Base-by-base conservation (phyloP, 1,284 basidiomycete species). In the Agaricales sp. region DNA sequence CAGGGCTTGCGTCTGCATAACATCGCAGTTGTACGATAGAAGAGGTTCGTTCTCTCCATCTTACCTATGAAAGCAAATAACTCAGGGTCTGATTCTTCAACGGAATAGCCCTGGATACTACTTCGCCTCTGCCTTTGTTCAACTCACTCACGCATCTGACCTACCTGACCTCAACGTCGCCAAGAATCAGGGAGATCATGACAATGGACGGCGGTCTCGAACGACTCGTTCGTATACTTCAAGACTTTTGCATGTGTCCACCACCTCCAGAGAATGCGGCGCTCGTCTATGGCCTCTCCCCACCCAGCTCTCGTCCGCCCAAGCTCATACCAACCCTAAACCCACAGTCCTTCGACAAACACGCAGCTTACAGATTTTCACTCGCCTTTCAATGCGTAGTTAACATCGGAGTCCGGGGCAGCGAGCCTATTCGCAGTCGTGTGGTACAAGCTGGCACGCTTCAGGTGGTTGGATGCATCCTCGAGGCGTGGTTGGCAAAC, bases 371-470 rank as follows among this genome's bases (percentile, higher is more conserved):
- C 55, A 79, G 87, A 8, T 95, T 95, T 62, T 85, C 83, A 0
- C 78, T 95, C 48, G 95, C 95, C 0, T 96, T 99, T 63, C 94
- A 98, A 62, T 97, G 92, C 61, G 85, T 98, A 43, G 93, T 96
- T 57, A 98, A 99, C 66, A 93, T 99, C 57, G 95, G 96, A 44
- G 94, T 99, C 0, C 76, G 95, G 35, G 96, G 96, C n/a, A 91
- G 83, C 55, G 95, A 99, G 64, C 78, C 80, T 21, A 93, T 95
- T 57, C 75, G 95, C 41, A 89, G 87, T 50, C 75, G 94, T 2
- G 94, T 99, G 18, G 96, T 99, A 2, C 92, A 98, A 65, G 92
- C 94, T 0, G 95, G 95, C 21, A 92, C 94, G 1, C 74, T 99
- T 16, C 92, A 96, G 53, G 88, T 98, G 30, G 92, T 96, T 1